These are phyloP conservation scores for Telopea speciosissima DNA, from an alignment of 177 flowering plant species.

Conservation along the genomic window DNA sequence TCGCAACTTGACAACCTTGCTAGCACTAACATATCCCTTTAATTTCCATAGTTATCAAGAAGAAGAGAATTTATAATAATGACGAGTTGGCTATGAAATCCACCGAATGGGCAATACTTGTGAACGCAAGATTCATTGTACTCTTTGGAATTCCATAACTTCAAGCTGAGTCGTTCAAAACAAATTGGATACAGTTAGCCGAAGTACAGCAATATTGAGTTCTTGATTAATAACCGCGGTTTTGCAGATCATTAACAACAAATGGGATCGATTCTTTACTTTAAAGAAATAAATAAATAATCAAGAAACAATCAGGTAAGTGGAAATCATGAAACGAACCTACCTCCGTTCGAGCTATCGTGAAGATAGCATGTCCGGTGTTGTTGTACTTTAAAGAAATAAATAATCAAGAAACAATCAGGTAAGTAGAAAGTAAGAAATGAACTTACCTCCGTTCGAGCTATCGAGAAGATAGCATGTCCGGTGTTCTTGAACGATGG, in stretches of 20 bases:
- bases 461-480: too few species aligned
- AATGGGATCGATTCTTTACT: neutral
- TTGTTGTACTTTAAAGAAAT: too few species aligned
- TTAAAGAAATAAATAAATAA: neutral
- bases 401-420: too few species aligned
- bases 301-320: neutral
- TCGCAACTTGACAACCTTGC: neutral
- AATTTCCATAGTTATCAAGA: neutral
- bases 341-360: constrained; percentile 86
- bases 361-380: constrained; percentile 76
- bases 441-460: too few species aligned
- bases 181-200: neutral
- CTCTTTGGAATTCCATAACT: neutral
- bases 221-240: neutral
- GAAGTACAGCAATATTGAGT: neutral
- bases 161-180: neutral
- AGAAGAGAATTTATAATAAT: too few species aligned
- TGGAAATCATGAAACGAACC: neutral
- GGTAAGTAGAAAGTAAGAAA: too few species aligned
- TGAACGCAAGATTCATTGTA: too few species aligned
- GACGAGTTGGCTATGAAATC: too few species aligned
- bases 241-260: neutral
- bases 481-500: too few species aligned
- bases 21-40: neutral
- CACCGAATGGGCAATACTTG: too few species aligned